A percentile compares a stretch with the other conserved stretches of the same genome.
Conservation (phyloP, 2,329 filamentous ascomycete genomes). For the Aureobasidium musti region DNA sequence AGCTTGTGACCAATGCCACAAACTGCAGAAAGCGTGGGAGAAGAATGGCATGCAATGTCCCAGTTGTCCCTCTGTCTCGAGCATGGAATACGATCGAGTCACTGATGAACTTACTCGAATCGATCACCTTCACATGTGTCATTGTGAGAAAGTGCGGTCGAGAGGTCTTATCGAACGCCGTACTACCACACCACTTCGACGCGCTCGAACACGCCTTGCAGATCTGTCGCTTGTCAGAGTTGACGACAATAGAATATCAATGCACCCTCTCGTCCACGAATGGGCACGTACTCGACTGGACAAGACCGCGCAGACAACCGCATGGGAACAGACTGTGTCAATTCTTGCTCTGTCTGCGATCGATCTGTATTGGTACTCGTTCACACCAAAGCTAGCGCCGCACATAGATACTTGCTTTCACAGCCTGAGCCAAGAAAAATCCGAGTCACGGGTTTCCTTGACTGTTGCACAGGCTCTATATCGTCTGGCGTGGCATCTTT, state of each 20-base stretch:
- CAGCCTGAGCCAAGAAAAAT: background rate
- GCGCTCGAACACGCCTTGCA: background rate
- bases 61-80: no score
- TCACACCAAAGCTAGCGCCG: background rate
- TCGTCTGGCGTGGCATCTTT: background rate
- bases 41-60: background rate
- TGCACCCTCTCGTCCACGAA: conserved; percentile 27
- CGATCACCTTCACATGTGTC: background rate
- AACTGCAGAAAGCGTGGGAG: background rate
- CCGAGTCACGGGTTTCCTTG: background rate
- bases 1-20: background rate
- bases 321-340: background rate
- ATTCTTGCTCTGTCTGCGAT: background rate
- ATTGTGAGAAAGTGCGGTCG: background rate
- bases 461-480: background rate
- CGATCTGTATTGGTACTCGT: background rate
- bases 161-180: background rate
- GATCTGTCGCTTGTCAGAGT: background rate
- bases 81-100: background rate
- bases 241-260: background rate
- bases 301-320: background rate
- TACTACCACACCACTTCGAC: background rate
- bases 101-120: background rate
- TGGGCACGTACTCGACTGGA: conserved; percentile 12
- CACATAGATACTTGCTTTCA: background rate